Evolutionary conservation across 306 rosid genomes (phyloP).

Genomic region (Morella rubra): DNA sequence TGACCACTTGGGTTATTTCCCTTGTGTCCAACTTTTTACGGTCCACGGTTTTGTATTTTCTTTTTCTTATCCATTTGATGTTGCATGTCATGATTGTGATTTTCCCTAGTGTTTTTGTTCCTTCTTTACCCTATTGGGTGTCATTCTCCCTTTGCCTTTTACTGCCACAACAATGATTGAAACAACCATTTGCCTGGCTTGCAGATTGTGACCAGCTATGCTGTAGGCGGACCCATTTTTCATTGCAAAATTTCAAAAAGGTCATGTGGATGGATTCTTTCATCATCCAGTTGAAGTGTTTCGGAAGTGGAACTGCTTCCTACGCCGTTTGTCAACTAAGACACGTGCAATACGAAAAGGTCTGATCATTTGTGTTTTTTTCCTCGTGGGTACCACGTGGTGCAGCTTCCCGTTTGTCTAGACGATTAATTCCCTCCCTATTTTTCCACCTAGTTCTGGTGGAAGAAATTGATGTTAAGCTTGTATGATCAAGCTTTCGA

Average conservation of each 20-base stretch:
- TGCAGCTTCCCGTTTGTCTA: background rate
- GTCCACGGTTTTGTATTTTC: background rate
- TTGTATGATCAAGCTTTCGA: background rate
- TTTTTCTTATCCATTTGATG: constrained; percentile 5
- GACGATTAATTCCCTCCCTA: background rate
- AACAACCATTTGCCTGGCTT: constrained; percentile 19
- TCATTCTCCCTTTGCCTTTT: constrained; percentile 10
- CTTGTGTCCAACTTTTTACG: background rate
- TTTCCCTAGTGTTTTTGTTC: background rate
- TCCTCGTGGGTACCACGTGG: background rate
- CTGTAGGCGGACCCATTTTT: constrained; percentile 28
- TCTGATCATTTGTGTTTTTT: background rate
- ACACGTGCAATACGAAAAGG: background rate
- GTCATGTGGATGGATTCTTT: background rate
- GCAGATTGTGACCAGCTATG: constrained; percentile 26
- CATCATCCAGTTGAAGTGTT: constrained; percentile 1
- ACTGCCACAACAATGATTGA: constrained; percentile 37
- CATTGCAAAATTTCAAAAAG: background rate
- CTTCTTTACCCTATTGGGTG: background rate
- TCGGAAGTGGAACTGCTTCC: background rate
- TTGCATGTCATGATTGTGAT: constrained; percentile 8
- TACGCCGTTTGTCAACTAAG: constrained; percentile 1
- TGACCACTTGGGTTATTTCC: background rate
- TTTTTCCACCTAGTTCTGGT: background rate
- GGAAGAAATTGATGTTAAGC: background rate